Evolutionary conservation across 345 rosid genomes (phyloP).

Genomic region (Orychophragmus violaceus): DNA sequence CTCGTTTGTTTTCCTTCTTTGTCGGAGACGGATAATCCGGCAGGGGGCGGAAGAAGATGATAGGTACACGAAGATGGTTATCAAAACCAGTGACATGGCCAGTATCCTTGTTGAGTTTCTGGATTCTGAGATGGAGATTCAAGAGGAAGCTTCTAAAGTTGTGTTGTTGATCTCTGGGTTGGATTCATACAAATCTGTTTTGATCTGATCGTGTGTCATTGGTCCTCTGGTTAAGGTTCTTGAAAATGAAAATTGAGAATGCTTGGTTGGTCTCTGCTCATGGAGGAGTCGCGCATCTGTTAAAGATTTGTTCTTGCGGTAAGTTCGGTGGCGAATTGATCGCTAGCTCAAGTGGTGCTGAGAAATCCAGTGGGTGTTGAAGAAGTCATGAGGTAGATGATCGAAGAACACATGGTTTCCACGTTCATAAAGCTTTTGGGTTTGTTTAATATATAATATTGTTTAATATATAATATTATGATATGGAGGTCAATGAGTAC

Average conservation of each 20-base stretch:
- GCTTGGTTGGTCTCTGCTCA: constrained; percentile 94
- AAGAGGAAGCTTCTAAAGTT: constrained; percentile 46
- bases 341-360: constrained; percentile 55
- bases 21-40: no score
- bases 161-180: no score
- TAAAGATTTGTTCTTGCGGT: constrained; percentile 49
- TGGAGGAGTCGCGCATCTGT: constrained; percentile 71
- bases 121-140: constrained; percentile 44
- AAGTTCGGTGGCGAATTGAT: constrained; percentile 43
- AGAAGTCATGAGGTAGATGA: constrained; percentile 72
- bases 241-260: constrained; percentile 55
- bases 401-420: constrained; percentile 61
- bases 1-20: no score
- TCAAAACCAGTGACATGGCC: constrained; percentile 45
- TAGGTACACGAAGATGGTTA: constrained; percentile 42
- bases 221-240: constrained; percentile 57
- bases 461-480: no score
- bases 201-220: constrained; percentile 54
- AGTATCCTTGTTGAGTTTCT: constrained; percentile 41
- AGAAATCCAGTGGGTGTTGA: constrained; percentile 73
- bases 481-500: no score
- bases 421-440: constrained; percentile 57
- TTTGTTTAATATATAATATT: no score
- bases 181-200: constrained; percentile 37
- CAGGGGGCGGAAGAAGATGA: constrained; percentile 49